Conservation (phyloP, 2,329 filamentous ascomycete genomes). For the Karstenula rhodostoma region DNA sequence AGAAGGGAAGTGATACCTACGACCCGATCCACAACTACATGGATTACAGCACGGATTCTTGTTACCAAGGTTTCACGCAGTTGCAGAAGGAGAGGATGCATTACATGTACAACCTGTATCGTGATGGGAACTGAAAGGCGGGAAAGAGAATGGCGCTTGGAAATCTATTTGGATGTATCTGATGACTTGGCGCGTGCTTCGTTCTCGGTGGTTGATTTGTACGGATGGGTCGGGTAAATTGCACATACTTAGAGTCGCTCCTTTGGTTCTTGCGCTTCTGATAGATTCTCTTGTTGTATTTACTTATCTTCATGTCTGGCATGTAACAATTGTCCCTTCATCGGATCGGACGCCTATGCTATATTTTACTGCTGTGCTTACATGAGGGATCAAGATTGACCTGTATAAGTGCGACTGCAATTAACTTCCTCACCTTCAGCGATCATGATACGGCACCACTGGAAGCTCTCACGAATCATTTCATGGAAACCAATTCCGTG, state of each 20-base stretch:
- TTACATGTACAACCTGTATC: conserved; percentile 59
- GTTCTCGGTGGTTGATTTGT: background rate
- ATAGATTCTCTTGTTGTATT: background rate
- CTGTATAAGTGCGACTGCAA: background rate
- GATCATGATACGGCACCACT: background rate
- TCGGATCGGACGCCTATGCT: background rate
- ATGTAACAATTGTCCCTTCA: background rate
- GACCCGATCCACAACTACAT: conserved; percentile 68
- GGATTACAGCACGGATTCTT: conserved; percentile 66
- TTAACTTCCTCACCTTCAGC: background rate
- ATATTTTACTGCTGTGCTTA: background rate
- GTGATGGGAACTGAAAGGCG: conserved; percentile 42
- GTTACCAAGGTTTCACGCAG: conserved; percentile 62
- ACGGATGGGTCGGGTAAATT: conserved; percentile 3
- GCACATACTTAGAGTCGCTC: conserved; percentile 8
- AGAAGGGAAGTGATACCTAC: conserved; percentile 41
- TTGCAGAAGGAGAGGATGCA: conserved; percentile 61
- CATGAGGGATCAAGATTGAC: background rate
- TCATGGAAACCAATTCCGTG: background rate
- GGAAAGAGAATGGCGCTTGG: background rate
- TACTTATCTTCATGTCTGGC: background rate
- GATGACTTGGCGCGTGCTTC: background rate
- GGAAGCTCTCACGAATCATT: background rate
- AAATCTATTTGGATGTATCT: too few species aligned
- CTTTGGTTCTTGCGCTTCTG: background rate